These are phyloP conservation scores for Ceratobasidium theobromae DNA, from an alignment of 1,284 basidiomycete genomes.

Conservation along the genomic window DNA sequence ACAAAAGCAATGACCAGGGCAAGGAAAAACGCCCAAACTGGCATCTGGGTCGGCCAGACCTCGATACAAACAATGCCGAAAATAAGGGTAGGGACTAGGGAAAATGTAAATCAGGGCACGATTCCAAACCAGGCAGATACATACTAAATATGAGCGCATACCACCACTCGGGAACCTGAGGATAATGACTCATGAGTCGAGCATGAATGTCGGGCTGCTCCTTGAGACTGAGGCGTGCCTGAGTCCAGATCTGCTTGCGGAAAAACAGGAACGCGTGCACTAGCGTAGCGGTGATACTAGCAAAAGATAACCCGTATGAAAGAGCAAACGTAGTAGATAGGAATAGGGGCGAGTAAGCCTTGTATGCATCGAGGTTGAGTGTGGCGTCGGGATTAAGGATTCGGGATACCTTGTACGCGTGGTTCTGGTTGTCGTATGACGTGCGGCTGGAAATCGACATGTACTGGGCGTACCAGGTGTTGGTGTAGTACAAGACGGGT, in stretches of 20 bases:
- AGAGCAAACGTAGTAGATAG: constrained; percentile 69
- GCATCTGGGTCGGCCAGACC: constrained; percentile 65
- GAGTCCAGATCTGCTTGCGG: constrained; percentile 66
- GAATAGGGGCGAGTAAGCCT: constrained; percentile 80
- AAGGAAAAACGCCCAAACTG: constrained; percentile 55
- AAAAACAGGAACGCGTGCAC: constrained; percentile 78
- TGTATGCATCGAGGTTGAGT: constrained; percentile 67
- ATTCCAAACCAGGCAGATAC: constrained; percentile 46
- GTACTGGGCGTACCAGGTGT: constrained; percentile 51
- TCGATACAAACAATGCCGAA: constrained; percentile 70
- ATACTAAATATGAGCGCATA: constrained; percentile 40
- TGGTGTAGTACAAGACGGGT: constrained; percentile 62
- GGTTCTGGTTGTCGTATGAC: constrained; percentile 65
- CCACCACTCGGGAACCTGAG: constrained; percentile 75
- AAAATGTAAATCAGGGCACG: constrained; percentile 35
- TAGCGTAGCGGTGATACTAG: constrained; percentile 65
- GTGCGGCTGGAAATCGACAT: constrained; percentile 56
- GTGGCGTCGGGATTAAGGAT: constrained; percentile 61
- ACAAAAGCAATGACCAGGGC: constrained; percentile 44
- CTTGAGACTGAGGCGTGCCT: constrained; percentile 57
- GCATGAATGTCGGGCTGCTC: constrained; percentile 83
- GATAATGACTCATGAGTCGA: constrained; percentile 75
- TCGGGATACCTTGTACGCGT: constrained; percentile 63
- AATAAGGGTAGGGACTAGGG: constrained; percentile 1
- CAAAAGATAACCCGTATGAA: constrained; percentile 70